Evolutionary conservation across 768 basidiomycete species (phyloP).

Genomic region (Suillus paluster): DNA sequence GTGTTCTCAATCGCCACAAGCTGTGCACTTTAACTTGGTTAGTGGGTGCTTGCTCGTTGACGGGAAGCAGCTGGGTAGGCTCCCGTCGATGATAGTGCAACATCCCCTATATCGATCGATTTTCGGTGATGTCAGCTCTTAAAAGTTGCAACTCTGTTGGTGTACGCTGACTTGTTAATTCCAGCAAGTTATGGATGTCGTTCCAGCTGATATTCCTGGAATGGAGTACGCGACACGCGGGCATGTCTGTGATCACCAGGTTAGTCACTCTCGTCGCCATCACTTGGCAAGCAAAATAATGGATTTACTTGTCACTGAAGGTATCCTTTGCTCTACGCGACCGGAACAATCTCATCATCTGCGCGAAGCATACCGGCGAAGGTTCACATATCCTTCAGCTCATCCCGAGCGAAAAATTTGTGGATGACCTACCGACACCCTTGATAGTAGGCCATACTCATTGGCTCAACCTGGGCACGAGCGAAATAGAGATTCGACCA

Average conservation of each 20-base stretch:
- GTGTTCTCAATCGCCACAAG: conserved; percentile 18
- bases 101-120: conserved; percentile 26
- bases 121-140: conserved; percentile 24
- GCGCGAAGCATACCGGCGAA: conserved; percentile 10
- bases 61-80: conserved; percentile 29
- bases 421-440: conserved; percentile 28
- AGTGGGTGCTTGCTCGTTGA: conserved; percentile 32
- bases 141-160: neutral
- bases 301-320: conserved; percentile 13
- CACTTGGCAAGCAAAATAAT: neutral
- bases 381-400: conserved; percentile 19
- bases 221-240: conserved; percentile 31
- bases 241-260: conserved; percentile 22
- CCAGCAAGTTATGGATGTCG: conserved; percentile 26
- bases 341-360: conserved; percentile 23
- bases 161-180: conserved; percentile 8
- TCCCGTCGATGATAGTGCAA: conserved; percentile 22
- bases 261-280: conserved; percentile 5
- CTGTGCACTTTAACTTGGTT: conserved; percentile 27
- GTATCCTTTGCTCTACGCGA: conserved; percentile 26
- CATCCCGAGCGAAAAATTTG: conserved; percentile 26
- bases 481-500: conserved; percentile 34
- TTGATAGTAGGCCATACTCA: conserved; percentile 30
- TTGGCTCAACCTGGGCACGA: conserved; percentile 34
- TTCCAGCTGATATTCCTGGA: conserved; percentile 27